Evolutionary conservation across 2,329 filamentous ascomycete genomes (phyloP), one percentile per base, ranked within the genome.

Genomic region (Sarocladium strictum): DNA sequence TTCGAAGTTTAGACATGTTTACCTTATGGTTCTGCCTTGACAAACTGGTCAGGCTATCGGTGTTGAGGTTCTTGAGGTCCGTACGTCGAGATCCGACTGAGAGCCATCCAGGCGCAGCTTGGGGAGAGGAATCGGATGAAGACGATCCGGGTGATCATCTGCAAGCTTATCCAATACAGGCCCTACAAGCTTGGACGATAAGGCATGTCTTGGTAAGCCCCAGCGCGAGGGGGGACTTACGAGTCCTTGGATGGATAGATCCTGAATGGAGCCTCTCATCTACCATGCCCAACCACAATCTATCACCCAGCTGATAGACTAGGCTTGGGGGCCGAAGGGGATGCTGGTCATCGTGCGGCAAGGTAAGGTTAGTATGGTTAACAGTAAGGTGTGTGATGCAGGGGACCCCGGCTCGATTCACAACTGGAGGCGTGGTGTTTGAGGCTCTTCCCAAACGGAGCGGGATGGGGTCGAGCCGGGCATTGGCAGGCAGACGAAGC

Each of bases 381-480:
- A n/a, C n/a, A n/a, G n/a, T n/a, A n/a, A 11, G 7, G 40, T 12
- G 24, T 9, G 24, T 45, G 40, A n/a, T 15, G 29, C 12, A 6
- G 12, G 29, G 21, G 15, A 4, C 43, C 43, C 43, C 23, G 12
- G 43, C 7, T 47, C 43, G 24, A 23, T 47, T 15, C 43, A 47
- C 6, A 24, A 24, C n/a, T 27, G 7, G n/a, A n/a, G n/a, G n/a
- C 23, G 35, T 21, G 27, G 26, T 35, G 47, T 51, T 51, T 51
- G 47, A 51, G 47, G 27, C 47, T 51, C 27, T 35, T 51, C 47
- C 47, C 47, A 35, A 51, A 35, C 27, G 47, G 47, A 29, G 47
- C 27, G 47, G 47, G 47, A 27, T 27, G 43, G 21, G 3, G 23
- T 47, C 43, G 43, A 47, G 5, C 43, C 43, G 43, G 43, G 12